A percentile compares a stretch with the other conserved stretches of the same genome.
These are phyloP conservation scores for Gonapodya prolifera DNA, from an alignment of 192 early-diverging fungal genomes.

Conservation along the genomic window DNA sequence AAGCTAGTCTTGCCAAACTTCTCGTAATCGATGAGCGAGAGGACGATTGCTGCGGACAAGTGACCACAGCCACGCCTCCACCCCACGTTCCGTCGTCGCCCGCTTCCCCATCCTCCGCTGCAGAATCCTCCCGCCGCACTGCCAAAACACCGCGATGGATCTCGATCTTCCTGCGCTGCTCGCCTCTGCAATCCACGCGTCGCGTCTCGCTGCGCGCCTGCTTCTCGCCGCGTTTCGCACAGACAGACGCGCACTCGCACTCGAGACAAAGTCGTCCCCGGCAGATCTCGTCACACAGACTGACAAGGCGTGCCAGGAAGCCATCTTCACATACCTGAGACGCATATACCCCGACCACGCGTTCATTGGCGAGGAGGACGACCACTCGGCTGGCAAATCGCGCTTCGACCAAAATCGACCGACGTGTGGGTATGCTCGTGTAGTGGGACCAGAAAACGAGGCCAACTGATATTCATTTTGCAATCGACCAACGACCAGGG, in stretches of 20 bases:
- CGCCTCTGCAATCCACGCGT: slow-evolving; percentile 1
- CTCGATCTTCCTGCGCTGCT: not conserved
- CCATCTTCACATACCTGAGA: not conserved
- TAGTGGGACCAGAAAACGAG: too few species aligned
- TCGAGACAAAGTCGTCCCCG: not conserved
- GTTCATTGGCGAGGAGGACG: not conserved
- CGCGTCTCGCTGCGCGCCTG: not conserved
- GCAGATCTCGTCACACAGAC: slow-evolving; percentile 1
- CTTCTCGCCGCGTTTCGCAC: not conserved
- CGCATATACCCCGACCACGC: not conserved
- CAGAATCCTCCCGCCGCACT: too few species aligned
- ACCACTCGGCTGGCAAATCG: not conserved
- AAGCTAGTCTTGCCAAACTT: too few species aligned
- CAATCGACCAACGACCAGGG: not conserved
- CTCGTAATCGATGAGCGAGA: too few species aligned
- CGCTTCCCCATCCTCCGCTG: too few species aligned
- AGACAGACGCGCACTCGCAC: not conserved
- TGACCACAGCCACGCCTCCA: too few species aligned
- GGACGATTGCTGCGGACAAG: too few species aligned
- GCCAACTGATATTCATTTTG: too few species aligned
- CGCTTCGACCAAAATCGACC: not conserved
- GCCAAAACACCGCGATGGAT: too few species aligned
- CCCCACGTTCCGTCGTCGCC: too few species aligned
- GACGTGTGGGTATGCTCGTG: not conserved
- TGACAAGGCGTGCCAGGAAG: not conserved